phyloP scores from a whole-genome alignment of 148 eudicot genomes.

The Chenopodium suecicum region DNA sequence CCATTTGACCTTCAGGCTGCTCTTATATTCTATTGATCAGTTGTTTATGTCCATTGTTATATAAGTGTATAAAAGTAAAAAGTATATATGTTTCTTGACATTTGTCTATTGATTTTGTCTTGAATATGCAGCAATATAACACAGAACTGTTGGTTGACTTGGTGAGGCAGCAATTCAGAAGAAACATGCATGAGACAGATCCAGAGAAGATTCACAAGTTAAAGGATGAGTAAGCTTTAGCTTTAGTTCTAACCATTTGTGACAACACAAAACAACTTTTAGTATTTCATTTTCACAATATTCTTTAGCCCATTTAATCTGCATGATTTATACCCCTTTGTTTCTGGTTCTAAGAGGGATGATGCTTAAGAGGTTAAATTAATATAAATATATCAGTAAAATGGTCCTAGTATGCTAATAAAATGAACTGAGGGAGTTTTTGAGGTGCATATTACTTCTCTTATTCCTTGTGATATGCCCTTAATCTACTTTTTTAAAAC shows the following conservation, averaged over 20 bases:
- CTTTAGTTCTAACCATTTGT: background rate
- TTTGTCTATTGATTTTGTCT: background rate
- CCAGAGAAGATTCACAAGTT: slow-evolving; percentile 76
- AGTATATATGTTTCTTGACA: too few species aligned
- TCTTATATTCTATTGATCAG: too few species aligned
- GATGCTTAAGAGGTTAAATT: background rate
- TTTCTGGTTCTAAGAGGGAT: background rate
- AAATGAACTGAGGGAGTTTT: background rate
- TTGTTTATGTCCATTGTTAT: too few species aligned
- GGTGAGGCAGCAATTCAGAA: slow-evolving; percentile 74
- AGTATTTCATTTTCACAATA: background rate
- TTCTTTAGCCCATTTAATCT: background rate
- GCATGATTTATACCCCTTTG: background rate
- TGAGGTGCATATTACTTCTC: background rate
- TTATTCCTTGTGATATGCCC: too few species aligned
- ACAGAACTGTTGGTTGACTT: slow-evolving; percentile 58
- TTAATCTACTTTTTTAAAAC: background rate
- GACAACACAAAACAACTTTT: too few species aligned
- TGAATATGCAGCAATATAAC: slow-evolving; percentile 60
- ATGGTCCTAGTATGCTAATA: background rate
- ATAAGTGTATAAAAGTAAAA: too few species aligned
- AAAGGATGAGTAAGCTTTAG: slow-evolving; percentile 52
- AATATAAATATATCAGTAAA: background rate
- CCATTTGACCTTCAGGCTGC: too few species aligned
- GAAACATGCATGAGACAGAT: slow-evolving; percentile 65